Base-by-base conservation (phyloP, 306 rosid genomes). In the Cotoneaster glaucophyllus region DNA sequence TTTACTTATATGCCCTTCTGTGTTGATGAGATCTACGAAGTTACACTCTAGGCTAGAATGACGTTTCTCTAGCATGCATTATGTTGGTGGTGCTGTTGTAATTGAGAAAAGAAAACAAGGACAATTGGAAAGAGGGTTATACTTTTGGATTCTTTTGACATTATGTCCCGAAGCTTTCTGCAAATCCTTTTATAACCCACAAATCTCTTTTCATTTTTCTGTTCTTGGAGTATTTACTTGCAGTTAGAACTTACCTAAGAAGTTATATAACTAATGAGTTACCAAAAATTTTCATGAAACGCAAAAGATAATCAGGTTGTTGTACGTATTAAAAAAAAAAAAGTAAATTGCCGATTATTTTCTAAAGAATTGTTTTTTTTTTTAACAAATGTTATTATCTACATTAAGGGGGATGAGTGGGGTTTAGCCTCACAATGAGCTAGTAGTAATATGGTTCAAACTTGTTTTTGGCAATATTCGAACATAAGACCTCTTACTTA, bases 371-470 rank as follows among this genome's bases (percentile, higher is more conserved):
- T 41, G 9, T 41, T 41, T 9, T 41, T 39, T 34, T 34, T 34
- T 34, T 34, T 34, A 34, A 34, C 39, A 34, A 34, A 6, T 0
- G 2, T 34, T 34, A 34, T 34, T 34, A 34, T 34, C 0, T 34
- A 34, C 0, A 6, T 0, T 34, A 6, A 1, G 8, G 39, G 0
- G 2, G 39, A 34, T 2, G 2, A 0, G 39, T 34, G 2, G 0
- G 8, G 2, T 34, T 34, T 34, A 34, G 8, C 0, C 0, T 34
- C 8, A 34, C 2, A 34, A 34, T 6, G 2, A 34, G 8, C 0
- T 34, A 34, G 2, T 34, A 34, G 6, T 34, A 34, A 34, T 34
- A 8, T 6, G 2, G 8, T 34, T 34, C 39, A 34, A 34, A 6
- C 8, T 32, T 2, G 8, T 34, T 34, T 34, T 34, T 6, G 2